These are phyloP conservation scores for Annulohypoxylon stygium DNA, from an alignment of 495 filamentous ascomycete species.

Conservation along the genomic window DNA sequence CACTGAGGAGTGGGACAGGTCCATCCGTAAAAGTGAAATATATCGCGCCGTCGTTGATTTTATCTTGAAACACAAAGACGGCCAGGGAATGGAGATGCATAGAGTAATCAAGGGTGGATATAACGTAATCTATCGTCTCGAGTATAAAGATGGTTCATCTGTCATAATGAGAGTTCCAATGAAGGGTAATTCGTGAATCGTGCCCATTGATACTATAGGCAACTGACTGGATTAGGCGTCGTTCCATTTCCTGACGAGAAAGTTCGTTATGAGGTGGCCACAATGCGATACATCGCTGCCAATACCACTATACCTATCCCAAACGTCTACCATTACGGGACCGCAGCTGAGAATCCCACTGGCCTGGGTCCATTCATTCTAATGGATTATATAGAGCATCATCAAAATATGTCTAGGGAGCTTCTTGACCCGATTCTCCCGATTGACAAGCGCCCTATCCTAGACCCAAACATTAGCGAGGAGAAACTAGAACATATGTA, in stretches of 20 bases:
- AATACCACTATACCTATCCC: constrained; percentile 60
- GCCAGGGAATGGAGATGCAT: constrained; percentile 4
- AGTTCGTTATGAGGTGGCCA: constrained; percentile 53
- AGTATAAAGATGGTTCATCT: constrained; percentile 48
- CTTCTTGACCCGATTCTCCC: constrained; percentile 46
- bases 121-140: constrained; percentile 46
- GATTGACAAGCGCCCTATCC: constrained; percentile 10
- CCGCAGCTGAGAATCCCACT: constrained; percentile 47
- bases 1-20: constrained; percentile 41
- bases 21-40: constrained; percentile 13
- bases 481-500: constrained; percentile 3
- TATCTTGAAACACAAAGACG: constrained; percentile 3
- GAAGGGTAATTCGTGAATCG: not conserved
- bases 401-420: constrained; percentile 47
- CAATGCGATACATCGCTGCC: constrained; percentile 57
- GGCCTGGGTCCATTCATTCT: constrained; percentile 62
- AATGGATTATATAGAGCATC: constrained; percentile 59
- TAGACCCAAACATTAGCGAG: constrained; percentile 14
- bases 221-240: no score
- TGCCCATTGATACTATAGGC: no score
- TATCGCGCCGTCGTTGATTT: constrained; percentile 8
- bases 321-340: constrained; percentile 50
- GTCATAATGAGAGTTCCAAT: constrained; percentile 33
- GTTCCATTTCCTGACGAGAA: constrained; percentile 15
- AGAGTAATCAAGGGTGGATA: constrained; percentile 46